Percentiles rank a stretch among this genome's conserved stretches.
Evolutionary conservation across 148 eudicot species (phyloP).

Genomic region (Amaranthus palmeri): DNA sequence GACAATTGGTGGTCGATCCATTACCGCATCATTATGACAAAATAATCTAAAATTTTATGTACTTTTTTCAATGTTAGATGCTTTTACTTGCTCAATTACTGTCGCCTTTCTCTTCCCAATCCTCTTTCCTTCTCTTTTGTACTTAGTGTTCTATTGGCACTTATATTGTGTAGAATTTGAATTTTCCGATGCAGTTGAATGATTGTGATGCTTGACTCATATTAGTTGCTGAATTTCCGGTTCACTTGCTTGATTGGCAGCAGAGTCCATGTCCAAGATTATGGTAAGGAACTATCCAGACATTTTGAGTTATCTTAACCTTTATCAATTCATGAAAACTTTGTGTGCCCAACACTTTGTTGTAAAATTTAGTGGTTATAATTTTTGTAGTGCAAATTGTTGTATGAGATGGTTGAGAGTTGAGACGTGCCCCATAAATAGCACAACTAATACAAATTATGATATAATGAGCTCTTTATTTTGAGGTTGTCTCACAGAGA

Average conservation of each 20-base stretch:
- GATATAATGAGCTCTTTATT: too few species aligned
- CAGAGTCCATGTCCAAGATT: constrained; percentile 5
- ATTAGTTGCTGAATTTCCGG: constrained; percentile 4
- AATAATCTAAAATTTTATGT: too few species aligned
- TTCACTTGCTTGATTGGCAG: neutral
- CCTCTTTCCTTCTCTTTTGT: neutral
- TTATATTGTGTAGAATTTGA: neutral
- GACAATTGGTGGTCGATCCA: too few species aligned
- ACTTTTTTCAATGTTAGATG: neutral
- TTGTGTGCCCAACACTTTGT: constrained; percentile 2
- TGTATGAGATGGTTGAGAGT: too few species aligned
- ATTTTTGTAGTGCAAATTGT: too few species aligned
- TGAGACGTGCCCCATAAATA: too few species aligned
- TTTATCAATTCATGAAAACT: neutral
- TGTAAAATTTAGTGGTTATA: constrained; percentile 4
- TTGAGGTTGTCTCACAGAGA: too few species aligned
- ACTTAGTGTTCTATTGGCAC: neutral
- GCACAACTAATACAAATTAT: too few species aligned
- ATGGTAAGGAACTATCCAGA: constrained; percentile 18
- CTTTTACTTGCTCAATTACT: neutral
- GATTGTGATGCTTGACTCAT: constrained; percentile 15
- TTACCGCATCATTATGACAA: too few species aligned
- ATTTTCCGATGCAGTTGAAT: constrained; percentile 23
- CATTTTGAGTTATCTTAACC: neutral
- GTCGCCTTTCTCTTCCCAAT: neutral